Base-by-base conservation (phyloP, 768 basidiomycete genomes). In the Rhizopogon vinicolor region DNA sequence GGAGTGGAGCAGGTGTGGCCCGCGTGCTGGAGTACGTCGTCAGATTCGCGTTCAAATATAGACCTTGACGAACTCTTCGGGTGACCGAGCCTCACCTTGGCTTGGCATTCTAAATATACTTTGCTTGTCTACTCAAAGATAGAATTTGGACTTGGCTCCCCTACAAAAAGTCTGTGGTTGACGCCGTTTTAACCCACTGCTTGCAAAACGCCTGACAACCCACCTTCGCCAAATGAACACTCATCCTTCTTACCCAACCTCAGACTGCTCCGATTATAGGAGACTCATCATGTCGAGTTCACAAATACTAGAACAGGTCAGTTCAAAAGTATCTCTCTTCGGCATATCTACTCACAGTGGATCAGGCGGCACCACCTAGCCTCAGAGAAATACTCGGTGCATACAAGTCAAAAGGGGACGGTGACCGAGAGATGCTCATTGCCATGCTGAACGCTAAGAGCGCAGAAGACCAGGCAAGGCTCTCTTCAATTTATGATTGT, bases 401-500 rank as follows among this genome's bases (percentile, higher is more conserved):
- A 7, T 97, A 95, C 75, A 79, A 82, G 54, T 72, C 84, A 40
- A 90, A 86, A 64, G 94, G 94, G 57, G 91, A 94, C 58, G 93
- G 92, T 42, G 94, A 97, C 77, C 80, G 93, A 22, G 92, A 95
- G 51, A 88, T 95, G 84, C 78, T 97, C 19, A 78, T 96, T 37
- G 83, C 91, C 61, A 89, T 97, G 81, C 77, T 97, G 49, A 92
- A 89, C 57, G 93, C 93, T 65, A 97, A 97, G 76, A 82, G 85
- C 44, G 87, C 94, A 12, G 94, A 97, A 68, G 94, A 97, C 67
- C 89, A 96, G 82, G 92, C 91, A 60, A 41, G 82, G 64, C 28
- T 28, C 42, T 16, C 22, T 33, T 53, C 19, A 7, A 37, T 28
- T 25, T 54, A 16, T 28, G 3, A 1, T 41, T 18, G 49, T 48